Evolutionary conservation across 2,329 filamentous ascomycete species (phyloP).

Genomic region (Colletotrichum sp.): DNA sequence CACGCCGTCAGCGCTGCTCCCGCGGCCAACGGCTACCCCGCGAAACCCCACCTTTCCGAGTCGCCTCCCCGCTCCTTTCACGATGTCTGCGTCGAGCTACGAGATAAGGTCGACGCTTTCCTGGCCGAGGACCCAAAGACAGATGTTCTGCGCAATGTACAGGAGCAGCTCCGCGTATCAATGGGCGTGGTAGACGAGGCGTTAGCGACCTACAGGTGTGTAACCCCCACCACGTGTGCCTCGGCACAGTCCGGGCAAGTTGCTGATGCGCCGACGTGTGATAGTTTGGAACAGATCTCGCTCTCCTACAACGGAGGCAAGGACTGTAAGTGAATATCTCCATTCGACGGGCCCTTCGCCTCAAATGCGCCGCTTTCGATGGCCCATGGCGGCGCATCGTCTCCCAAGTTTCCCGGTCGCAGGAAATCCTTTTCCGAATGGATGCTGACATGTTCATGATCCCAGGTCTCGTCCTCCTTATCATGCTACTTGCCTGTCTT

Average conservation of each 20-base stretch:
- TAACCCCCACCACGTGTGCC: constrained; percentile 20
- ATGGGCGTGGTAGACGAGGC: constrained; percentile 78
- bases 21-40: constrained; percentile 15
- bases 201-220: constrained; percentile 76
- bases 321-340: constrained; percentile 65
- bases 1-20: neutral
- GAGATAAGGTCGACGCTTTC: constrained; percentile 68
- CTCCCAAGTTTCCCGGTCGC: neutral
- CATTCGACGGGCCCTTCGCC: neutral
- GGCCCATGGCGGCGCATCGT: neutral
- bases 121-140: constrained; percentile 63
- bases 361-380: neutral
- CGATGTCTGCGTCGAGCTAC: constrained; percentile 57
- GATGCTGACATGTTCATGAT: neutral
- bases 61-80: constrained; percentile 27
- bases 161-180: constrained; percentile 76
- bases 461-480: constrained; percentile 76
- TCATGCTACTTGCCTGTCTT: constrained; percentile 78
- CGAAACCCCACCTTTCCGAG: constrained; percentile 19
- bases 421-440: neutral
- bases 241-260: neutral
- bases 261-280: neutral
- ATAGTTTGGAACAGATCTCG: constrained; percentile 77
- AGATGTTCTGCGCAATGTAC: constrained; percentile 66
- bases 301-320: constrained; percentile 98